Evolutionary conservation across 23 red algal genomes (phyloP), one percentile per base, ranked within the genome.

Genomic region (Cyanidium caldarium): DNA sequence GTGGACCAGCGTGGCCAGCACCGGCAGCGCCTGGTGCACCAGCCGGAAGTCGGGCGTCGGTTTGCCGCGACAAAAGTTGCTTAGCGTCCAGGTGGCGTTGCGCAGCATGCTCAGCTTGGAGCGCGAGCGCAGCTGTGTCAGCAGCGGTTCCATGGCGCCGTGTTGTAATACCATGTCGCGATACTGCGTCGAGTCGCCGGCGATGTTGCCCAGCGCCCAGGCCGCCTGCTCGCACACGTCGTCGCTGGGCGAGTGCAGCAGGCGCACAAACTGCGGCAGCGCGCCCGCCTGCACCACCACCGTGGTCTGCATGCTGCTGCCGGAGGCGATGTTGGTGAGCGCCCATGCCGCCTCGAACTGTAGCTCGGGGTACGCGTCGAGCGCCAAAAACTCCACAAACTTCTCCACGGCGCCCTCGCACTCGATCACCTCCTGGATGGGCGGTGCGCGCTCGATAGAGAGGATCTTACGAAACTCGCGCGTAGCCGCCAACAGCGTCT

Each of bases 341-440:
- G 83, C 77, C 91, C 84, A 88, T 31, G 83, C 91, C 26, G 91
- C 83, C 40, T 96, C 84, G 51, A 88, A 96, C 75, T 96, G 91
- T 0, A 96, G 74, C 75, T 84, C 74, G 15, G 91, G 91, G 29
- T 77, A 70, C 2, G 65, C 36, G 36, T 88, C 84, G 37, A 76
- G 37, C 37, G 45, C 80, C 37, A 96, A 70, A 78, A 87, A 96
- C 66, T 88, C 66, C 0, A 88, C 91, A 57, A 96, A 81, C 2
- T 80, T 45, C 25, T 83, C 82, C 21, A 96, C 91, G 35, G 80
- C 80, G 58, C 86, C 77, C 36, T 77, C 76, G 23, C 51, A 61
- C 31, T 46, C 43, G 66, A 96, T 88, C 20, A 96, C 85, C 65
- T 88, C 72, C 20, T 84, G 80, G 39, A 88, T 96, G 37, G 91